Evolutionary conservation across 805 yeast genomes (phyloP), one percentile per base, ranked within the genome.

Genomic region (Soucietia sequanensis): DNA sequence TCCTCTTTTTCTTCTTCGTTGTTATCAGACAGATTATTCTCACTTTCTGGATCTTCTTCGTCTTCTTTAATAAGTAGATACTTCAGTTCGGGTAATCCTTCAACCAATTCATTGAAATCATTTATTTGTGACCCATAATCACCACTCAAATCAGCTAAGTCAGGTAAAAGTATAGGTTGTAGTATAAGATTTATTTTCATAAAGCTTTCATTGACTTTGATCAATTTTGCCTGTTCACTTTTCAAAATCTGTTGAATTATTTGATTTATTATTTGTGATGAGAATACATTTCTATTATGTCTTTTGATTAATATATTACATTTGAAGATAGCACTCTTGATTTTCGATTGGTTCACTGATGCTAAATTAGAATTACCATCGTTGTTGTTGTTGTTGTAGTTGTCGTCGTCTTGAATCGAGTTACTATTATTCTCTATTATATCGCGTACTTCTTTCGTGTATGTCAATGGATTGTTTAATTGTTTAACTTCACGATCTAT

Each of bases 221-320:
- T 34, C 10, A 65, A 23, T 33, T 60, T 56, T 18, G 53, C 49
- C 23, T 49, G 47, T 36, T 67, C 72, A 28, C 52, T 40, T 42
- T 62, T 60, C 7, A 58, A 24, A 11, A 66, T 46, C 39, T 67
- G 72, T 39, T 57, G 67, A 14, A 56, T 58, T 1, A 67, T 56
- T 34, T 63, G 70, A 37, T 56, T 54, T 4, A 55, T 47, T n/a
- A 60, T 53, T 38, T 65, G 67, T 21, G 49, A 37, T 18, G 47
- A 40, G 48, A 57, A 64, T 26, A 46, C 34, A 31, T 42, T 47
- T 15, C 54, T 39, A 34, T 58, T 56, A 41, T 60, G 63, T 10
- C 67, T 39, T 30, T 50, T 47, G 8, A 29, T 17, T 11, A 29
- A 23, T 9, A 29, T 29, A 13, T 29, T 29, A 16, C 31, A 29